These are phyloP conservation scores for Trichoderma sp. DNA, from an alignment of 2,329 filamentous ascomycete genomes.

Conservation along the genomic window DNA sequence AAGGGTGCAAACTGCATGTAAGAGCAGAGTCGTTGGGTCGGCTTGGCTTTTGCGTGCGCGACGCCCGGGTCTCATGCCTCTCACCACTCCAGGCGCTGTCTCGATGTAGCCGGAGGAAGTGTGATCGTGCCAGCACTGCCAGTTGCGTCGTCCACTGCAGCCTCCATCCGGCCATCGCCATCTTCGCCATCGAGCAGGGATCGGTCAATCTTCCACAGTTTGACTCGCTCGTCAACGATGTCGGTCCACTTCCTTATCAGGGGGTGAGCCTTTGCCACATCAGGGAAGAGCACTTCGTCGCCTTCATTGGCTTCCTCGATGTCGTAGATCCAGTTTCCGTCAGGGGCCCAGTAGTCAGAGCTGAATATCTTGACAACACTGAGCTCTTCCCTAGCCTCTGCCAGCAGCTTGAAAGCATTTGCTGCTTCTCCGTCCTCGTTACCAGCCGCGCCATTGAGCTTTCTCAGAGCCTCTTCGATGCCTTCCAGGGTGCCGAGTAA, in stretches of 20 bases:
- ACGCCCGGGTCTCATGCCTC: not conserved
- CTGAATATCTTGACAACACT: slow-evolving; percentile 62
- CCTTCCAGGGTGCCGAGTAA: slow-evolving; percentile 77
- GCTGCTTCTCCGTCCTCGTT: slow-evolving; percentile 24
- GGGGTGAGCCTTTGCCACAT: slow-evolving; percentile 67
- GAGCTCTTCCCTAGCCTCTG: slow-evolving; percentile 57
- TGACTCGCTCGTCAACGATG: slow-evolving; percentile 32
- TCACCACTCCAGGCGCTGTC: slow-evolving; percentile 41
- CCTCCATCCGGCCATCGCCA: slow-evolving; percentile 9
- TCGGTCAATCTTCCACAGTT: slow-evolving; percentile 35
- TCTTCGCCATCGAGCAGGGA: slow-evolving; percentile 34
- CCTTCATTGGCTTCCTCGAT: slow-evolving; percentile 41
- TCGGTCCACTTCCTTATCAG: slow-evolving; percentile 60
- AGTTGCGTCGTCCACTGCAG: slow-evolving; percentile 3
- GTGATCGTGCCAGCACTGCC: not conserved
- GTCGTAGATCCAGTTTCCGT: slow-evolving; percentile 69
- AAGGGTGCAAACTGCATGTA: not conserved
- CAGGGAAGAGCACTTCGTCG: slow-evolving; percentile 51
- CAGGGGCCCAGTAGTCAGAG: slow-evolving; percentile 62
- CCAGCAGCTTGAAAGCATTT: slow-evolving; percentile 36
- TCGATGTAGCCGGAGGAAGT: slow-evolving; percentile 25
- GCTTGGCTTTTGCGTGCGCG: not conserved
- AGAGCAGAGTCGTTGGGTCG: not conserved
- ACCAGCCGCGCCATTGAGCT: slow-evolving; percentile 19
- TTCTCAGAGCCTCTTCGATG: slow-evolving; percentile 49